Base-by-base conservation (phyloP, 768 basidiomycete species). In the Calocybe indica region DNA sequence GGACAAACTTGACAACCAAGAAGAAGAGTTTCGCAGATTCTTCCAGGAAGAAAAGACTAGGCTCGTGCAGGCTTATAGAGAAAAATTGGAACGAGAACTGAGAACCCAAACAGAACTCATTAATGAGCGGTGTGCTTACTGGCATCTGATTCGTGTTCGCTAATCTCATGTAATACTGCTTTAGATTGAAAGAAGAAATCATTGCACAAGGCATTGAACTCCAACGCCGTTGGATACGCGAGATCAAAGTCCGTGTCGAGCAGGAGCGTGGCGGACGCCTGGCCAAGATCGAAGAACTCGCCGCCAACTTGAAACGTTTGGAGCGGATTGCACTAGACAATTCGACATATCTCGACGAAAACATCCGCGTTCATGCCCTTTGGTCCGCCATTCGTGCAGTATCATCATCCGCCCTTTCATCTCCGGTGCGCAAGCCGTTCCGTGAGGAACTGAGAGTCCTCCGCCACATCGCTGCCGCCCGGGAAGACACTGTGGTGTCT, bases 201-300 rank as follows among this genome's bases (percentile, higher is more conserved):
- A 78, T 98, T 43, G 87, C 93, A 3, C 94, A 98, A 64, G 96
- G 94, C 12, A 92, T 99, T 58, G 96, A 98, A 67, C 82, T 98
- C 15, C 96, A 98, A 62, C 84, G 93, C 43, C 80, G 91, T 46
- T 98, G 95, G 94, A 88, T 99, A 37, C 83, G 91, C 31, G 92
- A 97, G 49, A 84, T 98, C 74, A 96, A 97, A 70, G 78, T 93
- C 43, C 87, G 85, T 53, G 94, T 99, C 48, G 95, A 99, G 67
- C 81, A 92, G 60, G 96, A 99, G 66, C 92, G 96, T 38, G 92
- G 92, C 11, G 93, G 93, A 9, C 87, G 96, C 46, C 78, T 99
- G 7, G 88, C 92, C 39, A 96, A 93, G 66, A 82, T 99, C 32
- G 92, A 95, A 59, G 89, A 94, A 62, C 84, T 99, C 40, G 85